Base-by-base conservation (phyloP, 1,284 basidiomycete genomes). In the Ceraceosorus guamensis region DNA sequence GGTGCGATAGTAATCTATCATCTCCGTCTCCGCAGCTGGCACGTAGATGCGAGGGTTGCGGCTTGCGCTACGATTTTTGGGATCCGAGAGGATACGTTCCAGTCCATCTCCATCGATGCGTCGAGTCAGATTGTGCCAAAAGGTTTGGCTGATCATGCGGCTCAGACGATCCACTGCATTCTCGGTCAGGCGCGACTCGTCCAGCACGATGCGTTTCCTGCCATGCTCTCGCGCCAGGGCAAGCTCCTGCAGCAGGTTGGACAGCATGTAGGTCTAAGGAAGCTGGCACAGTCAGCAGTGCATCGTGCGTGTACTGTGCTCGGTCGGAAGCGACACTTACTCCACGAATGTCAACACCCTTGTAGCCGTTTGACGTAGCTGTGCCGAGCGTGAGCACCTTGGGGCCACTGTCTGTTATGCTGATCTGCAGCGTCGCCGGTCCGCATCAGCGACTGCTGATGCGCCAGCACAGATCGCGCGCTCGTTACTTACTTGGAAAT, bases 211-310 rank as follows among this genome's bases (percentile, higher is more conserved):
- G 37, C 90, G 88, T 78, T 93, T 93, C 54, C 91, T 83, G 55
- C 89, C 88, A 76, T 91, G 90, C 74, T 97, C 92, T 11, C 89
- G 85, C n/a, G 93, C 93, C 33, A 98, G 84, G 0, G 93, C 95
- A 45, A 98, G 85, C 77, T 98, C 93, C 81, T 98, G 95, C 32
- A 98, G 82, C n/a, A 98, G 84, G 78, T 96, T 98, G 10, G 93
- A 97, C 44, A 98, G 82, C 93, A 96, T 97, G 79, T 98, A 76
- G 6, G 71, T 75, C 50, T 57, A 45, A 6, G 24, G 24, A 24
- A 24, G 24, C 24, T 24, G 24, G 3, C 8, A 10, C 13, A 18
- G 13, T 11, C n/a, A 55, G 35, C n/a, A 31, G 16, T 55, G 6
- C 6, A 11, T 13, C 14, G 14, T n/a, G 48, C n/a, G 8, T 34